A percentile compares a stretch with the other conserved stretches of the same genome.
These are phyloP conservation scores for Vaccinium macrocarpon DNA, from an alignment of 148 eudicot genomes.

Conservation along the genomic window DNA sequence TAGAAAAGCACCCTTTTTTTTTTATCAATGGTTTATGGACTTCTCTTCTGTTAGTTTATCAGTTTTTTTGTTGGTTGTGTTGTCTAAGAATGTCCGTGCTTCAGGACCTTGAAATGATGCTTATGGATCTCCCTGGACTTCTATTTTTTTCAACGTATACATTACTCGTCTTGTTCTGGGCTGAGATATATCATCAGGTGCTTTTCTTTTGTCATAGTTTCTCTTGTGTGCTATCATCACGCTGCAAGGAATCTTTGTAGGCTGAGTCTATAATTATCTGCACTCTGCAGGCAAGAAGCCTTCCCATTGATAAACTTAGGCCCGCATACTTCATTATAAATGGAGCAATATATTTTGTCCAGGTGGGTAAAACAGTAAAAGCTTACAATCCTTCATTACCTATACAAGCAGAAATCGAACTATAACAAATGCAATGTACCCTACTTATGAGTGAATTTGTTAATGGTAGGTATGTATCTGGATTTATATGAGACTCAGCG, in stretches of 20 bases:
- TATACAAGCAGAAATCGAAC: too few species aligned
- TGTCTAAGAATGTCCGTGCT: neutral
- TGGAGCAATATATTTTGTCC: slow-evolving; percentile 44
- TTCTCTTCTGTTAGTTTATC: neutral
- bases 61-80: neutral
- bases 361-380: slow-evolving; percentile 29
- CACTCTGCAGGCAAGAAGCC: slow-evolving; percentile 57
- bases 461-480: slow-evolving; percentile 47
- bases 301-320: slow-evolving; percentile 46
- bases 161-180: slow-evolving; percentile 71
- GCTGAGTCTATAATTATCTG: neutral
- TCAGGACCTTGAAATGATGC: slow-evolving; percentile 54
- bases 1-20: neutral
- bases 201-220: neutral
- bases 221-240: neutral
- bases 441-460: slow-evolving; percentile 7
- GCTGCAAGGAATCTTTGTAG: neutral
- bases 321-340: slow-evolving; percentile 52
- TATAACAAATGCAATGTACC: neutral
- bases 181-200: slow-evolving; percentile 84
- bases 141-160: slow-evolving; percentile 77
- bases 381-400: neutral
- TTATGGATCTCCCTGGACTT: slow-evolving; percentile 73
- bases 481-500: slow-evolving; percentile 38
- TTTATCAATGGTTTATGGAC: neutral